phyloP scores from a whole-genome alignment of 2,329 filamentous ascomycete genomes.

The Nectriaceae sp. region DNA sequence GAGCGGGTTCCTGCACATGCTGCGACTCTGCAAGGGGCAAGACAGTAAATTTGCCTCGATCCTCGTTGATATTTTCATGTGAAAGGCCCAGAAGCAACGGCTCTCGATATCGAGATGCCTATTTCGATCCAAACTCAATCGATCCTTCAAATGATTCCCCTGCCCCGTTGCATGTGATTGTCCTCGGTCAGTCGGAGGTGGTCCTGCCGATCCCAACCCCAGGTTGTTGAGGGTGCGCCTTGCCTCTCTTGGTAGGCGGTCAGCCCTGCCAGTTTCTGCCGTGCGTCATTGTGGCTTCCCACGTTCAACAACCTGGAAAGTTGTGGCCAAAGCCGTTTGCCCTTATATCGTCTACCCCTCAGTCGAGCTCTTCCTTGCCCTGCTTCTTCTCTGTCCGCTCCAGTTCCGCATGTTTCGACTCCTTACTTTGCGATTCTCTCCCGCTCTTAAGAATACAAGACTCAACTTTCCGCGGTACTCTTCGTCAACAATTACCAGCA shows the following conservation, averaged over 20 bases:
- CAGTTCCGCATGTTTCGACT: constrained; percentile 26
- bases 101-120: too few relatives aligned
- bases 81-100: constrained; percentile 2
- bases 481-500: constrained; percentile 26
- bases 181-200: constrained; percentile 22
- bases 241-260: constrained; percentile 28
- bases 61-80: constrained; percentile 7
- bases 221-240: constrained; percentile 27
- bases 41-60: neutral
- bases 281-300: constrained; percentile 31
- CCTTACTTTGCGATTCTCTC: constrained; percentile 15
- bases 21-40: too few relatives aligned
- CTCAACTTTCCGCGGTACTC: constrained; percentile 11
- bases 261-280: constrained; percentile 24
- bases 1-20: neutral
- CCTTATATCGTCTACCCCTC: constrained; percentile 24
- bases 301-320: constrained; percentile 31
- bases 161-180: constrained; percentile 25
- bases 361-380: constrained; percentile 15
- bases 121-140: too few relatives aligned
- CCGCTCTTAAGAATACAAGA: constrained; percentile 12
- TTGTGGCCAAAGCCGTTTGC: constrained; percentile 18
- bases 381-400: constrained; percentile 1
- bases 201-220: constrained; percentile 13
- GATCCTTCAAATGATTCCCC: too few relatives aligned